Evolutionary conservation across 441 rosid genomes (phyloP).

Genomic region (Isatis lusitanica): DNA sequence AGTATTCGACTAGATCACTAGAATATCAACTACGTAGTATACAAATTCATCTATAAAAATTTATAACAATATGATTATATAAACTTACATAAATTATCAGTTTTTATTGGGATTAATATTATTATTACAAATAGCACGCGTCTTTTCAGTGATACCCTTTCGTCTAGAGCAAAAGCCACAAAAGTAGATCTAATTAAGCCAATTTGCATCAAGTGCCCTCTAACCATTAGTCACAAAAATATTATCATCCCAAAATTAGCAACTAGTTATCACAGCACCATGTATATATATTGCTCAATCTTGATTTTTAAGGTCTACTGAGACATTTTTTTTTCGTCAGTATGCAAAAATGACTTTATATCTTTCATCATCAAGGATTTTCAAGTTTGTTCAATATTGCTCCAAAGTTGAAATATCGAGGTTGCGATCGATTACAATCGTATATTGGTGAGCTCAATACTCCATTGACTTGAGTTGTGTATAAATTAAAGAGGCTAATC

Average conservation of each 20-base stretch:
- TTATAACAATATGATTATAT: background rate
- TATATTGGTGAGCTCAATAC: slow-evolving; percentile 22
- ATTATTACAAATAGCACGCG: slow-evolving; percentile 8
- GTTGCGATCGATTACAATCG: background rate
- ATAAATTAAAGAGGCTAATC: slow-evolving; percentile 12
- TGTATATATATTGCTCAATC: slow-evolving; percentile 15
- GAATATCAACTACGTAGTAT: slow-evolving; percentile 2
- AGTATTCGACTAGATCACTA: background rate
- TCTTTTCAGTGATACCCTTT: slow-evolving; percentile 21
- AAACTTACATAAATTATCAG: too few relatives aligned
- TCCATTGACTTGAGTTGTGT: slow-evolving; percentile 9
- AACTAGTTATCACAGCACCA: slow-evolving; percentile 13
- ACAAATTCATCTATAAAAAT: background rate
- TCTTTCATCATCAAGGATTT: slow-evolving; percentile 10
- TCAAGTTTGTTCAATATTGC: slow-evolving; percentile 7
- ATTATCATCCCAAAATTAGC: background rate
- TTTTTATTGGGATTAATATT: slow-evolving; percentile 4
- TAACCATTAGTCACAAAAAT: slow-evolving; percentile 1
- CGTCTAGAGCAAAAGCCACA: slow-evolving; percentile 20
- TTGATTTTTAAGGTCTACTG: background rate
- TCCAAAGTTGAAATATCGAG: slow-evolving; percentile 9
- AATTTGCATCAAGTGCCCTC: slow-evolving; percentile 27
- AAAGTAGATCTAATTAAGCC: background rate
- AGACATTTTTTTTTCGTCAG: background rate
- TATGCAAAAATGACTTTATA: background rate